Percentiles rank a stretch among this genome's conserved stretches.
phyloP scores from a whole-genome alignment of 139 green algal species.

The Haematococcus sp. region DNA sequence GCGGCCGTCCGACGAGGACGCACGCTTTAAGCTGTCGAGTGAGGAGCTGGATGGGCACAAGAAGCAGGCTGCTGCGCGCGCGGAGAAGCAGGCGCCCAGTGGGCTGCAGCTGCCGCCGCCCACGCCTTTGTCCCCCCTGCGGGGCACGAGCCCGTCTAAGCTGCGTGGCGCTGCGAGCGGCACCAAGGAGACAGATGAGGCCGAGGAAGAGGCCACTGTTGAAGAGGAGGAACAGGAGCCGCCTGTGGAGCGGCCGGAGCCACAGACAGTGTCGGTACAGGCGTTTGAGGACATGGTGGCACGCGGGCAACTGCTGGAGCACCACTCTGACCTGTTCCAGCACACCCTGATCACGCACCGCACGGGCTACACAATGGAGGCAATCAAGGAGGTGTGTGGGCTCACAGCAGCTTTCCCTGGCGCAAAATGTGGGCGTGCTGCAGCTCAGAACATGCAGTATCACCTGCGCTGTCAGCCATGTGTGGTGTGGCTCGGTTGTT shows the following conservation, averaged over 20 bases:
- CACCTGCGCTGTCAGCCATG: no score
- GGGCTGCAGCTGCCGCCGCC: no score
- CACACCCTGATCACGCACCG: constrained; percentile 39
- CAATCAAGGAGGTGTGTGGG: constrained; percentile 23
- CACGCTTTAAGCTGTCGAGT: neutral
- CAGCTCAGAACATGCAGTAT: neutral
- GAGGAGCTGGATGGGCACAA: constrained; percentile 4
- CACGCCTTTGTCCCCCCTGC: no score
- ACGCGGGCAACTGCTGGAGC: constrained; percentile 19
- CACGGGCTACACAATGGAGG: constrained; percentile 36
- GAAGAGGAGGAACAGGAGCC: neutral
- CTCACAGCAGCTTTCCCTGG: neutral
- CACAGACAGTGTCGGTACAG: constrained; percentile 11
- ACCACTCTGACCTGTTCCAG: constrained; percentile 51
- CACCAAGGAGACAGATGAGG: neutral
- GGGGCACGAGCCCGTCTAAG: no score
- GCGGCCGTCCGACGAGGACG: constrained; percentile 15
- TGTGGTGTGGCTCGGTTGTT: no score
- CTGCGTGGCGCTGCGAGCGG: neutral
- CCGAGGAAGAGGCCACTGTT: neutral
- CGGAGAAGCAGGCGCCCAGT: neutral
- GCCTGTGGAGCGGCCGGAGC: constrained; percentile 5
- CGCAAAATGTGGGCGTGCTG: neutral
- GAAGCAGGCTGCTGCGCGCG: neutral
- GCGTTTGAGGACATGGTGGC: constrained; percentile 29